A percentile compares a stretch with the other conserved stretches of the same genome.
Conservation (phyloP, 345 rosid species). For the Citrus sp. region DNA sequence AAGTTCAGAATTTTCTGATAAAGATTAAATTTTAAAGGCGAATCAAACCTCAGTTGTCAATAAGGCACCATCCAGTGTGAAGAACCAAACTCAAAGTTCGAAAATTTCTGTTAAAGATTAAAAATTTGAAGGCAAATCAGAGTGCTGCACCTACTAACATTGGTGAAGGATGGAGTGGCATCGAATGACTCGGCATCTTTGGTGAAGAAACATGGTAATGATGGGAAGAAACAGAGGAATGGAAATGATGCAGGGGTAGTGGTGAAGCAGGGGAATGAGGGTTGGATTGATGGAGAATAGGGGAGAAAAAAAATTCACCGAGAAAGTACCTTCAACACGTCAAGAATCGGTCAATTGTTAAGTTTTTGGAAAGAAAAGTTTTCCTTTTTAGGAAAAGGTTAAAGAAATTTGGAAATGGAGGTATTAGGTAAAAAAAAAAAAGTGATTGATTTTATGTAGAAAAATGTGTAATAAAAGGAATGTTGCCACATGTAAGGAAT, state of each 20-base stretch:
- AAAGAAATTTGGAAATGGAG: too few relatives aligned
- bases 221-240: slow-evolving; percentile 30
- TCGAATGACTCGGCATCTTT: slow-evolving; percentile 42
- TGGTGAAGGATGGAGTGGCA: slow-evolving; percentile 9
- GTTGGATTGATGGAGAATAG: slow-evolving; percentile 79
- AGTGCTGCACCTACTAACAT: slow-evolving; percentile 15
- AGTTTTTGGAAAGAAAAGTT: too few relatives aligned
- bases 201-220: slow-evolving; percentile 28
- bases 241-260: slow-evolving; percentile 18
- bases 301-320: not conserved
- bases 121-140: slow-evolving; percentile 26
- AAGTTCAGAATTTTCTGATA: too few relatives aligned
- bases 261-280: slow-evolving; percentile 38
- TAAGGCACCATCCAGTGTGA: not conserved
- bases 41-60: too few relatives aligned
- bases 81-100: slow-evolving; percentile 13
- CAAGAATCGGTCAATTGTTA: too few relatives aligned
- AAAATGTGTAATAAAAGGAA: too few relatives aligned
- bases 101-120: slow-evolving; percentile 16
- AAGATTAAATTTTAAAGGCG: too few relatives aligned
- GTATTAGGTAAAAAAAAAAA: too few relatives aligned
- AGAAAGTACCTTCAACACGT: too few relatives aligned
- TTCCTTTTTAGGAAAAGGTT: too few relatives aligned
- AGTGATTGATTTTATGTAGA: too few relatives aligned
- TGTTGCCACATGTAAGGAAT: too few relatives aligned